Evolutionary conservation across 768 basidiomycete species (phyloP), one percentile per base, ranked within the genome.

Genomic region (Suillus spraguei): DNA sequence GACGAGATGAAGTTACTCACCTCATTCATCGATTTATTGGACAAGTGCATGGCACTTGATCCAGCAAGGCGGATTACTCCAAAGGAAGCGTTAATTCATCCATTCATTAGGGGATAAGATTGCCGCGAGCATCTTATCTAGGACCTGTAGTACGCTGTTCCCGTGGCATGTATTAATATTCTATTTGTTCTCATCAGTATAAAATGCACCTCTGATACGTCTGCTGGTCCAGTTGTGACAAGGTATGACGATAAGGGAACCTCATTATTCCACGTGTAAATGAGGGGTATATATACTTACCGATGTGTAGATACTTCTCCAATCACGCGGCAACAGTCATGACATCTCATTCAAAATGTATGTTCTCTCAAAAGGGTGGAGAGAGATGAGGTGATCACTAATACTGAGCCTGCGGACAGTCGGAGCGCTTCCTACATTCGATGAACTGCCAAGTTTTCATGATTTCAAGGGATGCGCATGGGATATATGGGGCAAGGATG

Each of bases 41-140:
- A 99, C 71, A 95, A 90, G 77, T 97, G 96, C 74, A 81, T 97
- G 33, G 80, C 86, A 24, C 82, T 99, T 17, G 97, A 99, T 72
- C 92, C 96, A 2, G 82, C 86, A 47, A 87, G 94, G 73, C 80
- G 97, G 70, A 86, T 97, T 38, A 88, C 87, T n/a, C 95, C 96
- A 2, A 87, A 90, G 70, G 97, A 98, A 71, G 95, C 94, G 5
- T 81, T 98, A 46, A 76, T 83, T 10, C 95, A 98, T 76, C 87
- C 93, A 0, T 98, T 97, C 76, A 87, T 98, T 62, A 82, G 91
- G 59, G 85, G 86, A 61, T 82, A 67, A 72, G 20, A 60, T 65
- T 66, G 67, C 63, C 65, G 60, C 62, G 63, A 42, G 17, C 54
- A 36, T 24, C 63, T 5, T 64, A 55, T 35, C 54, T 50, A 20